These are phyloP conservation scores for Lepiota brunneoincarnata DNA, from an alignment of 768 basidiomycete species.

Conservation along the genomic window DNA sequence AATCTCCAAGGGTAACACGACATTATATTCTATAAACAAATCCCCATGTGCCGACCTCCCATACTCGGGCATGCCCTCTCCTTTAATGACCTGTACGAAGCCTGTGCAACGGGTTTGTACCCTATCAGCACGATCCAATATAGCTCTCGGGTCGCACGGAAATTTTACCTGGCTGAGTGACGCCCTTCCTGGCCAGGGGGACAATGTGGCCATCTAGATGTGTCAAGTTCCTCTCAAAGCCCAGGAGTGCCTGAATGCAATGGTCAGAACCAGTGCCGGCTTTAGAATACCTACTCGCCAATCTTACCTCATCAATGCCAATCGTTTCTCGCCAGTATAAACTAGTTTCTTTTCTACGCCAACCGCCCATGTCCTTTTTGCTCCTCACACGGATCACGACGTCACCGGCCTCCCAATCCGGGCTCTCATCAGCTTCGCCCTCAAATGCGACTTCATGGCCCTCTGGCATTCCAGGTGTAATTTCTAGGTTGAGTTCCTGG, in stretches of 20 bases:
- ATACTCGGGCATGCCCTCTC: slow-evolving; percentile 86
- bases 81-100: slow-evolving; percentile 80
- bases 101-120: slow-evolving; percentile 39
- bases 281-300: not conserved
- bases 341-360: slow-evolving; percentile 85
- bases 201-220: slow-evolving; percentile 89
- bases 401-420: slow-evolving; percentile 96
- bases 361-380: slow-evolving; percentile 73
- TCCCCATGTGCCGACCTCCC: slow-evolving; percentile 67
- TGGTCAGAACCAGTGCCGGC: not conserved
- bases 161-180: slow-evolving; percentile 87
- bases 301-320: slow-evolving; percentile 79
- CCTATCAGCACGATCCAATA: not conserved
- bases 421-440: slow-evolving; percentile 94
- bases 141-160: not conserved
- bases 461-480: slow-evolving; percentile 87
- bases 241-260: slow-evolving; percentile 76
- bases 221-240: slow-evolving; percentile 90
- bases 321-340: slow-evolving; percentile 93
- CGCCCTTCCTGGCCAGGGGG: slow-evolving; percentile 64
- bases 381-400: slow-evolving; percentile 84
- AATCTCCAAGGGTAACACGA: slow-evolving; percentile 80
- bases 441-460: slow-evolving; percentile 92
- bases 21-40: slow-evolving; percentile 90
- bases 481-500: slow-evolving; percentile 82